A percentile compares a stretch with the other conserved stretches of the same genome.
Conservation (phyloP, 2,329 filamentous ascomycete species). For the Chrysosporium queenslandicum region DNA sequence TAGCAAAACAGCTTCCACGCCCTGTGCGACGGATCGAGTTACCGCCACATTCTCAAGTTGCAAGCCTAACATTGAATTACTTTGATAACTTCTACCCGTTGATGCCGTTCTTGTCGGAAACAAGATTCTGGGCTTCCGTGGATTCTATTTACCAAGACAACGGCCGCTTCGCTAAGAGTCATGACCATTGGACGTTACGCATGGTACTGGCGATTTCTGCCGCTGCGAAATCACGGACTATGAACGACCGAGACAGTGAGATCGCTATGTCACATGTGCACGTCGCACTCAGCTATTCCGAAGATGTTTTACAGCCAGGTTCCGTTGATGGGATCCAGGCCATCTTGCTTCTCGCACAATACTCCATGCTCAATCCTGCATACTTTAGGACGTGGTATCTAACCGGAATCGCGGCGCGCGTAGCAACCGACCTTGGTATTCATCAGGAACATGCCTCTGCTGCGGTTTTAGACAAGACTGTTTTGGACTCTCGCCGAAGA, state of each 20-base stretch:
- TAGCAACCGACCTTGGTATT: slow-evolving; percentile 78
- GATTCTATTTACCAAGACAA: slow-evolving; percentile 71
- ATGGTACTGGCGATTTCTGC: slow-evolving; percentile 82
- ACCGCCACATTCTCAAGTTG: slow-evolving; percentile 62
- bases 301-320: slow-evolving; percentile 74
- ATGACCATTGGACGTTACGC: slow-evolving; percentile 77
- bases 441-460: slow-evolving; percentile 80
- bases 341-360: slow-evolving; percentile 73
- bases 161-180: slow-evolving; percentile 49
- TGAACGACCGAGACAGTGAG: slow-evolving; percentile 53
- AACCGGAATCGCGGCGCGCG: slow-evolving; percentile 79
- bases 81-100: slow-evolving; percentile 70
- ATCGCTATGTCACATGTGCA: slow-evolving; percentile 52
- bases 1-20: slow-evolving; percentile 60
- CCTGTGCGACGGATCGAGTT: slow-evolving; percentile 41
- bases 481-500: slow-evolving; percentile 66
- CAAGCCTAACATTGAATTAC: slow-evolving; percentile 68
- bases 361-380: slow-evolving; percentile 77
- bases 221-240: slow-evolving; percentile 58
- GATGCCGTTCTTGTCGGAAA: slow-evolving; percentile 74
- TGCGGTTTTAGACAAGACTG: slow-evolving; percentile 55
- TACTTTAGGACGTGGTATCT: slow-evolving; percentile 93
- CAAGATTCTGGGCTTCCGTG: slow-evolving; percentile 63
- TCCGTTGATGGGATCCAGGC: slow-evolving; percentile 80
- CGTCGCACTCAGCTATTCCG: slow-evolving; percentile 64